phyloP scores from a whole-genome alignment of 768 basidiomycete genomes.

The Leucosporidium yakuticum region DNA sequence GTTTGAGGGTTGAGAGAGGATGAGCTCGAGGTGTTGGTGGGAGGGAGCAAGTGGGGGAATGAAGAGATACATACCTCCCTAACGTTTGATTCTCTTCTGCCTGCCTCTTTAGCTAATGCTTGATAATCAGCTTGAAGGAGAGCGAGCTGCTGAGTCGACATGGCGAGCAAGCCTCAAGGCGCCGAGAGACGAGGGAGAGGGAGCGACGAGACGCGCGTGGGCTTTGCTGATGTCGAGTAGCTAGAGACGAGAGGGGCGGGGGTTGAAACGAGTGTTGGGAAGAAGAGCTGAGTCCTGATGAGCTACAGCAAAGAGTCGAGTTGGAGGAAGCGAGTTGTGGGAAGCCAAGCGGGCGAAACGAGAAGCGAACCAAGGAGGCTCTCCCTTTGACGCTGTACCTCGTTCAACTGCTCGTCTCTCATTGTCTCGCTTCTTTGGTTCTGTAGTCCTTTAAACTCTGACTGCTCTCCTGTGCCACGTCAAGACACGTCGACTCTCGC shows the following conservation, averaged over 20 bases:
- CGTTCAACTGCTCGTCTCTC: no score
- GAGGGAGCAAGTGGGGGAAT: no score
- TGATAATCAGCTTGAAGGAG: slow-evolving; percentile 12
- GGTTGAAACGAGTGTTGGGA: background rate
- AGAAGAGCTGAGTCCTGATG: background rate
- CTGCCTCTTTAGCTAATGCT: slow-evolving; percentile 25
- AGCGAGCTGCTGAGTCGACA: background rate
- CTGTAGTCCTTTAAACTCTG: no score
- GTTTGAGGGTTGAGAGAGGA: background rate
- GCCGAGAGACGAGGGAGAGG: background rate
- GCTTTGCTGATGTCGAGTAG: background rate
- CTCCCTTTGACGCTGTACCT: no score
- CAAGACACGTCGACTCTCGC: no score
- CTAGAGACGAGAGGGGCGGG: background rate
- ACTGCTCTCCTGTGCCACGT: no score
- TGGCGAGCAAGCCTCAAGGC: background rate
- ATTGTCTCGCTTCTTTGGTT: no score
- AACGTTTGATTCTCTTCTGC: slow-evolving; percentile 23
- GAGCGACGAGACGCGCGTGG: background rate
- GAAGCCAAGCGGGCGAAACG: no score
- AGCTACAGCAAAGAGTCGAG: background rate
- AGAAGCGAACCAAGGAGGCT: no score
- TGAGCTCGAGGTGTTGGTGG: background rate
- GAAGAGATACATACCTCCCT: slow-evolving; percentile 12
- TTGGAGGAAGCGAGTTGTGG: background rate